Evolutionary conservation across 495 filamentous ascomycete genomes (phyloP).

Genomic region (Schizothecium vesticola): DNA sequence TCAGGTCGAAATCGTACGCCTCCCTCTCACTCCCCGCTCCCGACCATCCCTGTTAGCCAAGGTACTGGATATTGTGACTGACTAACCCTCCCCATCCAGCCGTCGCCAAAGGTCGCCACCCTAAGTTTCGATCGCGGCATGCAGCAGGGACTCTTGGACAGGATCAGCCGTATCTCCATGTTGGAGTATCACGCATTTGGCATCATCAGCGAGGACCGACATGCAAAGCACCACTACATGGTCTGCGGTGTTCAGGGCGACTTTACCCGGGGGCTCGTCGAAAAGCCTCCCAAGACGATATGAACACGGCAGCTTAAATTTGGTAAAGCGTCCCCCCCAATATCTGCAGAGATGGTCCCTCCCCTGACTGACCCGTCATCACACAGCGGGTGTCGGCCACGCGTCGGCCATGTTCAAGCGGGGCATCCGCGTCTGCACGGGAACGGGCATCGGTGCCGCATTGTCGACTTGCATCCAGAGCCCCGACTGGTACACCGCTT

Average conservation of each 20-base stretch:
- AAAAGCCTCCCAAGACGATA: conserved; percentile 36
- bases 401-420: conserved; percentile 43
- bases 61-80: no score
- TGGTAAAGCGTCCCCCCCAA: conserved; percentile 28
- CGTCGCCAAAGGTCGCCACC: conserved; percentile 39
- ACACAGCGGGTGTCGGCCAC: conserved; percentile 40
- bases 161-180: conserved; percentile 42
- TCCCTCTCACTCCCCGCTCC: not conserved
- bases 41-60: not conserved
- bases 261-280: conserved; percentile 37
- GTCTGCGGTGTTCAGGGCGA: conserved; percentile 45
- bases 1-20: conserved; percentile 38
- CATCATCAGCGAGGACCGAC: conserved; percentile 40
- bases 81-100: conserved; percentile 25
- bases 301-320: conserved; percentile 45
- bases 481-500: no score
- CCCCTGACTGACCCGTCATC: conserved; percentile 14
- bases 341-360: not conserved
- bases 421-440: conserved; percentile 41
- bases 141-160: conserved; percentile 41
- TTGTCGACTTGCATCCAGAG: conserved; percentile 43
- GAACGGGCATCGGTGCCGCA: conserved; percentile 41
- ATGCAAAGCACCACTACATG: conserved; percentile 37
- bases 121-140: conserved; percentile 40
- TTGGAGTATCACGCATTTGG: conserved; percentile 46